Percentiles rank a stretch among this genome's conserved stretches.
These are phyloP conservation scores for Geoglossum glabrum DNA, from an alignment of 495 filamentous ascomycete genomes.

Conservation along the genomic window DNA sequence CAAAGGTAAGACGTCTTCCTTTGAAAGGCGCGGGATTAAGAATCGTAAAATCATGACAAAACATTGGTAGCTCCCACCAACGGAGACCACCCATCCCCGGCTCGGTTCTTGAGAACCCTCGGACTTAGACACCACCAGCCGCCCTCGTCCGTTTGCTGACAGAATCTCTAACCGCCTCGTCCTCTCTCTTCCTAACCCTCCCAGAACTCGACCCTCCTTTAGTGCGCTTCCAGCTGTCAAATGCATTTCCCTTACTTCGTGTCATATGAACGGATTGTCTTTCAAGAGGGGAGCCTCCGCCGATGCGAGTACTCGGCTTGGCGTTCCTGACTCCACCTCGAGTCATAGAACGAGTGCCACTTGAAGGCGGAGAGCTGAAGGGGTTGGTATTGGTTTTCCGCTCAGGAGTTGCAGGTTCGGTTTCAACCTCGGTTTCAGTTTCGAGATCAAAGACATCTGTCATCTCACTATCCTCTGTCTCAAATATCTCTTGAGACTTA, in stretches of 20 bases:
- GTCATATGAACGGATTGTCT: constrained; percentile 16
- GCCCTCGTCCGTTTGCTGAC: neutral
- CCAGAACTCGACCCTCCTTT: constrained; percentile 18
- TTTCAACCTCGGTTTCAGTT: neutral
- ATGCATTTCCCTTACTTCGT: constrained; percentile 34
- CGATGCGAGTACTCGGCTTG: constrained; percentile 15
- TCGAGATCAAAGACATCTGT: neutral
- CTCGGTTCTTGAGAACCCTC: too few species aligned
- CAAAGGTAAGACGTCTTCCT: too few species aligned
- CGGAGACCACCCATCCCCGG: too few species aligned
- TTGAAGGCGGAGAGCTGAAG: neutral
- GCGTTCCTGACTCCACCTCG: constrained; percentile 14
- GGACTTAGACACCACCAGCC: neutral
- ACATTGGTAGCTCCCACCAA: too few species aligned
- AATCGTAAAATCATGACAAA: too few species aligned
- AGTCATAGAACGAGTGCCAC: constrained; percentile 7
- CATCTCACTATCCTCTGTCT: neutral
- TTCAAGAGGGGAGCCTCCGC: constrained; percentile 13
- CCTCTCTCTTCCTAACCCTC: neutral
- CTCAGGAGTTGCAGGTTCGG: neutral
- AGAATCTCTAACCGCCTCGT: neutral
- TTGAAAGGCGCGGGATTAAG: too few species aligned
- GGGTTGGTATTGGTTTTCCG: neutral
- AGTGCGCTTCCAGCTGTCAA: constrained; percentile 41
- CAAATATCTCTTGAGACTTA: neutral